Evolutionary conservation across 805 yeast genomes (phyloP).

Genomic region (Ogataea henricii): DNA sequence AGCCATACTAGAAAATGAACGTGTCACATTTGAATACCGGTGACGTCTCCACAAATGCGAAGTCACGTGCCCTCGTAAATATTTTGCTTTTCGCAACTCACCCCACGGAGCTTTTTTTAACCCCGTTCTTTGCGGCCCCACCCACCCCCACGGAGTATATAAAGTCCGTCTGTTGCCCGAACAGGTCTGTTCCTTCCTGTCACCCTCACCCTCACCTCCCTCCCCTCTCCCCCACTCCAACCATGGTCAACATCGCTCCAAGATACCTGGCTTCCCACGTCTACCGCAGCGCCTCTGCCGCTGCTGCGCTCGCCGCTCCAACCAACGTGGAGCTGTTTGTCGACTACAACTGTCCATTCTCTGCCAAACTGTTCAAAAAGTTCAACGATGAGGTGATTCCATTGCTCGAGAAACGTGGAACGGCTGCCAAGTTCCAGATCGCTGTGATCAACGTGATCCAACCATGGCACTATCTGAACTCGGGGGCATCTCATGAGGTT

Average conservation of each 20-base stretch:
- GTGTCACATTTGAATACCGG: background rate
- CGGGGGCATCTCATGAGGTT: conserved; percentile 69
- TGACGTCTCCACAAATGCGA: background rate
- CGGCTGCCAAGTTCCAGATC: conserved; percentile 56
- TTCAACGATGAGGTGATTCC: conserved; percentile 58
- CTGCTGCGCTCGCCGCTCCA: conserved; percentile 1
- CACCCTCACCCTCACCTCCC: background rate
- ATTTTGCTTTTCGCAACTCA: no score
- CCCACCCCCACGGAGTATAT: no score
- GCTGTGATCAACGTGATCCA: conserved; percentile 76
- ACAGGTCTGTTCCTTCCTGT: no score
- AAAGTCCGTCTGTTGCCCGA: no score
- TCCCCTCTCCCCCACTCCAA: background rate
- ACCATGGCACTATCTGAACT: conserved; percentile 82
- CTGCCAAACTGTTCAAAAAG: conserved; percentile 62
- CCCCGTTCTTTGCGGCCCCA: no score
- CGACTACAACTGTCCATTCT: conserved; percentile 79
- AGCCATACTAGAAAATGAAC: background rate
- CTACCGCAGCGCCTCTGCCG: conserved; percentile 6
- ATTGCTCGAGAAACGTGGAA: conserved; percentile 39
- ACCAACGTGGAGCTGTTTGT: conserved; percentile 61
- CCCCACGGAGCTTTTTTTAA: no score
- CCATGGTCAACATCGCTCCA: conserved; percentile 29
- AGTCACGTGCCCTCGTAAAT: no score
- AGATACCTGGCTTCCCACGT: conserved; percentile 27